Conservation (phyloP, 768 basidiomycete genomes). For the Tulasnella sp. region DNA sequence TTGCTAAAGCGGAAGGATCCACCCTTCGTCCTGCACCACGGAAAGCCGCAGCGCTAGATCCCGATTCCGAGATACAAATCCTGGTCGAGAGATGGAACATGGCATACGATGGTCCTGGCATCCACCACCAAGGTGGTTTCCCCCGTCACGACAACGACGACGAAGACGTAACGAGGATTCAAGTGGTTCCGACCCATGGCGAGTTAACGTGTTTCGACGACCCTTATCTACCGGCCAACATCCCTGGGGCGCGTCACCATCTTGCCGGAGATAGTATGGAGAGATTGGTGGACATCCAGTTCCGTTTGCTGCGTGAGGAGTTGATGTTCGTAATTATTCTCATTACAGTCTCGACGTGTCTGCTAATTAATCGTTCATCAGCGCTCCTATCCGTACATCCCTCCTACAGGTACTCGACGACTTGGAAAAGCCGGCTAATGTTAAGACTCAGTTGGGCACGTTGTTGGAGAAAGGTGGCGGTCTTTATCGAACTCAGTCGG, state of each 20-base stretch:
- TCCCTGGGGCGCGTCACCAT: slow-evolving; percentile 60
- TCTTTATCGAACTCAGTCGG: slow-evolving; percentile 28
- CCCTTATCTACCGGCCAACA: slow-evolving; percentile 61
- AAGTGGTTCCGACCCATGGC: slow-evolving; percentile 62
- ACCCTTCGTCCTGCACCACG: not conserved
- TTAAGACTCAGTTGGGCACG: slow-evolving; percentile 18
- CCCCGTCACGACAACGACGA: slow-evolving; percentile 68
- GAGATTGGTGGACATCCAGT: slow-evolving; percentile 66
- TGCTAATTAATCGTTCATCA: slow-evolving; percentile 29
- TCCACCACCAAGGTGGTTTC: slow-evolving; percentile 42
- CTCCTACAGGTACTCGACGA: slow-evolving; percentile 51
- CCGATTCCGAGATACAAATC: slow-evolving; percentile 38
- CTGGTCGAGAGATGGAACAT: slow-evolving; percentile 41
- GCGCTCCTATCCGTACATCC: slow-evolving; percentile 52
- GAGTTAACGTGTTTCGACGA: slow-evolving; percentile 51
- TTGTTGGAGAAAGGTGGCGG: slow-evolving; percentile 31
- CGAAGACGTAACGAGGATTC: slow-evolving; percentile 52
- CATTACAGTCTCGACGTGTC: not conserved
- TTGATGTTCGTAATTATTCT: slow-evolving; percentile 45
- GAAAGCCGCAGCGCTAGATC: not conserved
- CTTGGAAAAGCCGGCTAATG: slow-evolving; percentile 31
- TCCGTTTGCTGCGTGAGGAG: slow-evolving; percentile 69
- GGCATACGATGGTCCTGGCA: slow-evolving; percentile 55
- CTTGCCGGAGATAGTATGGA: slow-evolving; percentile 57
- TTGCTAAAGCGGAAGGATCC: slow-evolving; percentile 45